Evolutionary conservation across 306 rosid species (phyloP).

Genomic region (Glycine tomentella): DNA sequence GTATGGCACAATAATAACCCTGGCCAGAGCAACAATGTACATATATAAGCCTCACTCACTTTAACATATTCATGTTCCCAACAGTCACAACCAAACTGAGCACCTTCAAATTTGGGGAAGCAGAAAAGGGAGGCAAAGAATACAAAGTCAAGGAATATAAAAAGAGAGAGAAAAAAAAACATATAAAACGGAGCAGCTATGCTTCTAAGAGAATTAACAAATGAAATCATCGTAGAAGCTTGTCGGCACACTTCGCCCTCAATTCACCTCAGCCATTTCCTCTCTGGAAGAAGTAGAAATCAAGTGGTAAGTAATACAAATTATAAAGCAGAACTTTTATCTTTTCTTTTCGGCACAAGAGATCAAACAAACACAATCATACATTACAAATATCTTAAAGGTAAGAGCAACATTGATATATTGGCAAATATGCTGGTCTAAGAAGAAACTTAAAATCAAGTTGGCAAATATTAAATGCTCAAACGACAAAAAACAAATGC

Average conservation of each 20-base stretch:
- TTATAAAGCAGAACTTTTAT: constrained; percentile 15
- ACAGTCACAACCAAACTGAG: constrained; percentile 42
- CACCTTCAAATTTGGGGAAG: constrained; percentile 42
- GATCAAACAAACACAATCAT: constrained; percentile 26
- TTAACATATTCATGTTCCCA: constrained; percentile 45
- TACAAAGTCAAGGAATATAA: constrained; percentile 43
- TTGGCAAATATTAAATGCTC: constrained; percentile 27
- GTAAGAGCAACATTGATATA: constrained; percentile 13
- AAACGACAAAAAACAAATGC: neutral
- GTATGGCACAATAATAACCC: constrained; percentile 35
- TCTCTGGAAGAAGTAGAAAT: constrained; percentile 70
- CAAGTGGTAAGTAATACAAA: constrained; percentile 44
- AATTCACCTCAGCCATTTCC: constrained; percentile 84
- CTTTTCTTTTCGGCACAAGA: neutral
- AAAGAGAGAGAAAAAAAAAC: neutral
- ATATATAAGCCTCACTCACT: constrained; percentile 56
- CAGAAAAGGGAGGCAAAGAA: constrained; percentile 50
- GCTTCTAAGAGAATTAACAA: too few species aligned
- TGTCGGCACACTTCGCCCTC: constrained; percentile 42
- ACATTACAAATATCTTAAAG: neutral
- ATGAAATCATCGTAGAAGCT: constrained; percentile 47
- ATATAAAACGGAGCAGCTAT: constrained; percentile 50
- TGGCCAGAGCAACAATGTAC: constrained; percentile 54
- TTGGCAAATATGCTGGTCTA: neutral
- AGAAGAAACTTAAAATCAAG: constrained; percentile 9